Evolutionary conservation across 2,329 filamentous ascomycete species (phyloP).

Genomic region (Alternaria brassicicola): DNA sequence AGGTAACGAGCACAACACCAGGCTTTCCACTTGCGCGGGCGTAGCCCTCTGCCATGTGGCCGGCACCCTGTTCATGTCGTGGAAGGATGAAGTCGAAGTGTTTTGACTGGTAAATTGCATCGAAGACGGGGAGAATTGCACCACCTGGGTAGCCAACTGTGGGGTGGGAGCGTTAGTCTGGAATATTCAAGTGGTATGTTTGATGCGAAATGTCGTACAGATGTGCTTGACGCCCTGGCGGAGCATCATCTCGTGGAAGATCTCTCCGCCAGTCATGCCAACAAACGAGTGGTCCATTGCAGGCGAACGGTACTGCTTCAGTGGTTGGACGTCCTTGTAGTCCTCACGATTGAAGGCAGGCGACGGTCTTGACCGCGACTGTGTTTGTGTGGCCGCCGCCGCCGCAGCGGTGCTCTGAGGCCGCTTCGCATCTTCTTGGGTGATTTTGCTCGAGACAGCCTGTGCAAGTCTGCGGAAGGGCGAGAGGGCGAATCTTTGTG

Average conservation of each 20-base stretch:
- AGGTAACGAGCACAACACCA: slow-evolving; percentile 95
- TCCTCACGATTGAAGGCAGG: slow-evolving; percentile 60
- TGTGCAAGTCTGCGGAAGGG: slow-evolving; percentile 51
- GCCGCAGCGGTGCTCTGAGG: slow-evolving; percentile 52
- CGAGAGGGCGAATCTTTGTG: slow-evolving; percentile 51
- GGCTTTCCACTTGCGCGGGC: slow-evolving; percentile 91
- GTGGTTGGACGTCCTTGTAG: slow-evolving; percentile 51
- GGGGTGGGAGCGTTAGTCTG: slow-evolving; percentile 28
- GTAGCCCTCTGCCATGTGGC: slow-evolving; percentile 98
- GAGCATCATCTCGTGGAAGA: slow-evolving; percentile 99
- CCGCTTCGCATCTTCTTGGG: slow-evolving; percentile 51
- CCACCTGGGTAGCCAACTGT: slow-evolving; percentile 80
- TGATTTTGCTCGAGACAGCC: slow-evolving; percentile 35
- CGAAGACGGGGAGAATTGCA: slow-evolving; percentile 96
- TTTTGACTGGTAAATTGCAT: slow-evolving; percentile 97
- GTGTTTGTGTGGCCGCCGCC: slow-evolving; percentile 40
- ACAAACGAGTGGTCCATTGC: slow-evolving; percentile 73
- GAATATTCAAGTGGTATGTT: neutral
- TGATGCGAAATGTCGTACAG: slow-evolving; percentile 66
- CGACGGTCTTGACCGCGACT: slow-evolving; percentile 45
- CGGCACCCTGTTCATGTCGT: slow-evolving; percentile 94
- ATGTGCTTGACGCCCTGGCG: slow-evolving; percentile 90
- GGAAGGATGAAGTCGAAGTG: slow-evolving; percentile 97
- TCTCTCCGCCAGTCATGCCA: slow-evolving; percentile 92
- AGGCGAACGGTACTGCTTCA: slow-evolving; percentile 54